Evolutionary conservation across 2,329 filamentous ascomycete species (phyloP).

Genomic region (Eutypella sp.): DNA sequence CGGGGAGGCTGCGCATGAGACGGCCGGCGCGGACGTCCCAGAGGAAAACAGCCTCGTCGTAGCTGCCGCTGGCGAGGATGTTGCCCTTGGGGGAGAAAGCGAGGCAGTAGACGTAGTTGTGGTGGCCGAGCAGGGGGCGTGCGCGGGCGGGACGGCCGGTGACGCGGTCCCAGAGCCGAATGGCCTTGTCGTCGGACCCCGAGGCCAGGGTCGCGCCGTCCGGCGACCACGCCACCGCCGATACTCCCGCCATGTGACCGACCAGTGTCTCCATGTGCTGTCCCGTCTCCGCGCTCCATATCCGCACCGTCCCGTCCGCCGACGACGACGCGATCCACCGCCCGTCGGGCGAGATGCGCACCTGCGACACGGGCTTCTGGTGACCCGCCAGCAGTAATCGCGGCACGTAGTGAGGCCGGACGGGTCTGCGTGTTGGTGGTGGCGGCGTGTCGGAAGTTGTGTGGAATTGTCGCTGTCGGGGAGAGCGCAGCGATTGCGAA

Average conservation of each 20-base stretch:
- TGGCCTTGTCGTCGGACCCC: constrained; percentile 93
- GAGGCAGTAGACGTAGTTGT: constrained; percentile 92
- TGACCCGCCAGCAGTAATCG: constrained; percentile 73
- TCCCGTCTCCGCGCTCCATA: constrained; percentile 80
- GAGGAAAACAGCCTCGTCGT: constrained; percentile 93
- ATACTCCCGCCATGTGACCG: constrained; percentile 89
- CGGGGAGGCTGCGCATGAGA: constrained; percentile 85
- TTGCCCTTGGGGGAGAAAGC: constrained; percentile 98
- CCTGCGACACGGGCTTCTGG: constrained; percentile 71
- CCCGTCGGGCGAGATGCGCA: constrained; percentile 88
- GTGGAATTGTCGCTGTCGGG: constrained; percentile 7
- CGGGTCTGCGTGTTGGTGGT: constrained; percentile 40
- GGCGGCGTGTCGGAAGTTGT: not conserved
- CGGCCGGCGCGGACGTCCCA: constrained; percentile 91
- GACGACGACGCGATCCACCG: constrained; percentile 85
- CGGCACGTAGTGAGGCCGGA: constrained; percentile 61
- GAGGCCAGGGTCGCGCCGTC: constrained; percentile 84
- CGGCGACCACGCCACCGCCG: constrained; percentile 89
- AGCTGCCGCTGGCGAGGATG: constrained; percentile 89
- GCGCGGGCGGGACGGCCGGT: constrained; percentile 52
- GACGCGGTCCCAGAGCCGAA: constrained; percentile 81
- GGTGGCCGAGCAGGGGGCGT: constrained; percentile 72
- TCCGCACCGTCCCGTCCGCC: constrained; percentile 83
- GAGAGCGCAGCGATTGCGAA: constrained; percentile 13
- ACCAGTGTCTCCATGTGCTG: constrained; percentile 82